Evolutionary conservation across 768 basidiomycete genomes (phyloP).

Genomic region (Hericium alpestre): DNA sequence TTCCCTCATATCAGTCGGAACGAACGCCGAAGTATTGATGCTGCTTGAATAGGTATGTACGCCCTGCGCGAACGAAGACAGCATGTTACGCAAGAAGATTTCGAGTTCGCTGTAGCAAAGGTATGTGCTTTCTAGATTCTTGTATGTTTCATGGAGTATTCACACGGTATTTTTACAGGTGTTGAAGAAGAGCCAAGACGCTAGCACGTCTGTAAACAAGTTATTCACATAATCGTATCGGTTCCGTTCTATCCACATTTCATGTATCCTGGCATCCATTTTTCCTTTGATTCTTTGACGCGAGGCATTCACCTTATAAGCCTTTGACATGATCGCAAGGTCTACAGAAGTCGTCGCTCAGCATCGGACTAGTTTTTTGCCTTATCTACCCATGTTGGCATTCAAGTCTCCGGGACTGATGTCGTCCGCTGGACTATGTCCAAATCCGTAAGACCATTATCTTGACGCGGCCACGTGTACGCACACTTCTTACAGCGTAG

Average conservation of each 20-base stretch:
- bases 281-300: background rate
- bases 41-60: slow-evolving; percentile 66
- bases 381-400: too few species aligned
- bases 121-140: slow-evolving; percentile 25
- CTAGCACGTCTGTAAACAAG: slow-evolving; percentile 90
- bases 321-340: too few species aligned
- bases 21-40: background rate
- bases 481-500: too few species aligned
- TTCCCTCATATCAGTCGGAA: background rate
- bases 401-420: too few species aligned
- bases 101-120: slow-evolving; percentile 97
- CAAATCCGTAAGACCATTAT: too few species aligned
- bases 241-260: background rate
- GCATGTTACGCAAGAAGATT: slow-evolving; percentile 97
- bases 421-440: too few species aligned
- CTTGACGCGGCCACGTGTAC: too few species aligned
- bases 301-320: too few species aligned
- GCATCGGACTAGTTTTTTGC: too few species aligned
- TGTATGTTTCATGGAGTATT: background rate
- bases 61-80: slow-evolving; percentile 90
- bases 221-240: slow-evolving; percentile 57
- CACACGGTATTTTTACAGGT: slow-evolving; percentile 31
- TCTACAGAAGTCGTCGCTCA: too few species aligned
- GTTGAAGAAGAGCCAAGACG: slow-evolving; percentile 93
- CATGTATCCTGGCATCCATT: background rate